phyloP scores from a whole-genome alignment of 1,284 basidiomycete species.

The Retiboletus flavoniger region DNA sequence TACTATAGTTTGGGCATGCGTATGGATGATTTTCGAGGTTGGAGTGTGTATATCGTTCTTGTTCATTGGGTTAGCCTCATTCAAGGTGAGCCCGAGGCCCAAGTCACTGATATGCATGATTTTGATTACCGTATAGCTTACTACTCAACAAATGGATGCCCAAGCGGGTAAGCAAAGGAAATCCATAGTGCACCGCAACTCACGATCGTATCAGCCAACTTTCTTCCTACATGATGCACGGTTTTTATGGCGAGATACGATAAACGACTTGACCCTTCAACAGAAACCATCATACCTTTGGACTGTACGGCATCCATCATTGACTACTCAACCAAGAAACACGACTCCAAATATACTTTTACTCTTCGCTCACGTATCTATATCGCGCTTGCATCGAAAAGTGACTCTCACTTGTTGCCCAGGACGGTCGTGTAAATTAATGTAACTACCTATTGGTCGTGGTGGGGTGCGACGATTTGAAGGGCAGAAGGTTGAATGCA shows the following conservation, averaged over 20 bases:
- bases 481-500: not conserved
- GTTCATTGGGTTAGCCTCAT: conserved; percentile 68
- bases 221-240: conserved; percentile 33
- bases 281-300: conserved; percentile 6
- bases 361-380: conserved; percentile 33
- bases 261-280: not conserved
- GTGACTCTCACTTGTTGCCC: conserved; percentile 16
- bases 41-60: conserved; percentile 67
- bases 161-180: conserved; percentile 50
- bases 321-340: conserved; percentile 19
- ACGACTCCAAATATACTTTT: conserved; percentile 29
- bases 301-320: conserved; percentile 10
- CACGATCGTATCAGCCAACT: conserved; percentile 37
- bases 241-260: conserved; percentile 3
- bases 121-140: conserved; percentile 38
- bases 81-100: conserved; percentile 53
- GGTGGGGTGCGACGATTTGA: not conserved
- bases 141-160: conserved; percentile 51
- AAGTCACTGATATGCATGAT: conserved; percentile 3
- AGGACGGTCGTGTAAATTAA: conserved; percentile 33
- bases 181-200: conserved; percentile 6
- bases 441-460: conserved; percentile 27
- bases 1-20: conserved; percentile 63
- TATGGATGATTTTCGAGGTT: conserved; percentile 74
- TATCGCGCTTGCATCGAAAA: conserved; percentile 29